A percentile compares a stretch with the other conserved stretches of the same genome.
Conservation (phyloP, 352 stramenopile genomes). For the Pythium dissimile region DNA sequence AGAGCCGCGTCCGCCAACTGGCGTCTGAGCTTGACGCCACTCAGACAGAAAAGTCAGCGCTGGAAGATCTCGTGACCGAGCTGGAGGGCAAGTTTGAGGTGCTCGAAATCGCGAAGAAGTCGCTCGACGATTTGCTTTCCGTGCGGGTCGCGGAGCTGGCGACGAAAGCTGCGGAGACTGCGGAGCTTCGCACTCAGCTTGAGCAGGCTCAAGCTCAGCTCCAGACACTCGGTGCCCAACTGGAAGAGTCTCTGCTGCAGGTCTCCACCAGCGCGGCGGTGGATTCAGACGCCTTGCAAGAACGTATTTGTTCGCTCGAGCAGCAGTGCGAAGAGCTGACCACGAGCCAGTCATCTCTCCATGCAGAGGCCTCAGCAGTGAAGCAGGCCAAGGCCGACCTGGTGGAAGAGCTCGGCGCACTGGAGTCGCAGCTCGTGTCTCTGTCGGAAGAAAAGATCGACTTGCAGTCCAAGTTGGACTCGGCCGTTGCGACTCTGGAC, state of each 20-base stretch:
- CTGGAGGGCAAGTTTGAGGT: constrained; percentile 18
- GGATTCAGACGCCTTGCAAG: background rate
- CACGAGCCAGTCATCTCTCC: background rate
- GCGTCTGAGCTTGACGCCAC: constrained; percentile 15
- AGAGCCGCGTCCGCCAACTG: constrained; percentile 28
- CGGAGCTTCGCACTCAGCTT: constrained; percentile 7
- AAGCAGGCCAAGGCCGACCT: constrained; percentile 2
- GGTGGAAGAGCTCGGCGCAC: constrained; percentile 25
- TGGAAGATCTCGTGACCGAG: constrained; percentile 18
- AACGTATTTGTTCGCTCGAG: constrained; percentile 2
- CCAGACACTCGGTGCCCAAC: background rate
- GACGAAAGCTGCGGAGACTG: constrained; percentile 8
- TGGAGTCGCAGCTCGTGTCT: constrained; percentile 25
- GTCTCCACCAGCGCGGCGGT: background rate
- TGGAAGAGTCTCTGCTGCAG: background rate
- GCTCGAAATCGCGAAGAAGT: constrained; percentile 14
- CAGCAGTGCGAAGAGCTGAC: constrained; percentile 1
- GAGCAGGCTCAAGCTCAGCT: background rate
- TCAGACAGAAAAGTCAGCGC: constrained; percentile 11
- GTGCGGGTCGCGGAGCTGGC: constrained; percentile 10
- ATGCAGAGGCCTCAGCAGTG: background rate
- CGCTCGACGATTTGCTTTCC: constrained; percentile 9
- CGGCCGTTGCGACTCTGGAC: background rate
- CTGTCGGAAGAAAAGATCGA: constrained; percentile 17
- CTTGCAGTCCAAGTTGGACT: constrained; percentile 11